Conservation (phyloP, 2,329 filamentous ascomycete species). For the Penicillium brasilianum region DNA sequence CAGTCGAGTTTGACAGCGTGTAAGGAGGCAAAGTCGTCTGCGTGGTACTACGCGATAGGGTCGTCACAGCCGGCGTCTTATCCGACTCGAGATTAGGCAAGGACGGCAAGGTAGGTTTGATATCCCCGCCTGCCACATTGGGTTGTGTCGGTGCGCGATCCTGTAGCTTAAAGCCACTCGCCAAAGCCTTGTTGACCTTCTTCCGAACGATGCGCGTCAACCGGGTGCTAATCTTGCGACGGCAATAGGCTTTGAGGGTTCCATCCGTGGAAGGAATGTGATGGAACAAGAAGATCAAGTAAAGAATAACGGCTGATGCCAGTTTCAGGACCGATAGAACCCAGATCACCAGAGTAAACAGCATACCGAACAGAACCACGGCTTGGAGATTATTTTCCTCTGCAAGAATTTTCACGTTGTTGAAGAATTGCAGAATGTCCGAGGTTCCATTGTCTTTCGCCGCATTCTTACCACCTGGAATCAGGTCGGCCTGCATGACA, state of each 20-base stretch:
- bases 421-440: constrained; percentile 75
- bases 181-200: constrained; percentile 88
- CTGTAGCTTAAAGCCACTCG: constrained; percentile 68
- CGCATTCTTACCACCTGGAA: constrained; percentile 63
- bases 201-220: constrained; percentile 81
- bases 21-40: constrained; percentile 70
- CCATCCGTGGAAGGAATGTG: constrained; percentile 85
- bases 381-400: constrained; percentile 77
- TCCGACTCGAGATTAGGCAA: constrained; percentile 49
- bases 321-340: constrained; percentile 76
- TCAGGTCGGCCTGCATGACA: constrained; percentile 75
- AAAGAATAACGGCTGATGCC: constrained; percentile 75
- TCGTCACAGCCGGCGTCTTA: constrained; percentile 39
- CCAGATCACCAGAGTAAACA: constrained; percentile 91
- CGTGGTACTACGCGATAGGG: constrained; percentile 51
- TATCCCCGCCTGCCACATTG: constrained; percentile 34
- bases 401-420: constrained; percentile 77
- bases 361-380: constrained; percentile 84
- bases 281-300: constrained; percentile 88
- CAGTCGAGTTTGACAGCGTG: constrained; percentile 57
- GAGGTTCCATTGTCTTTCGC: constrained; percentile 61
- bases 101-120: constrained; percentile 65
- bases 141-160: constrained; percentile 58
- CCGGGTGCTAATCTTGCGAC: constrained; percentile 85
- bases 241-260: constrained; percentile 81